A percentile compares a stretch with the other conserved stretches of the same genome.
These are phyloP conservation scores for Hirschioporus abietinus DNA, from an alignment of 768 basidiomycete species.

Conservation along the genomic window DNA sequence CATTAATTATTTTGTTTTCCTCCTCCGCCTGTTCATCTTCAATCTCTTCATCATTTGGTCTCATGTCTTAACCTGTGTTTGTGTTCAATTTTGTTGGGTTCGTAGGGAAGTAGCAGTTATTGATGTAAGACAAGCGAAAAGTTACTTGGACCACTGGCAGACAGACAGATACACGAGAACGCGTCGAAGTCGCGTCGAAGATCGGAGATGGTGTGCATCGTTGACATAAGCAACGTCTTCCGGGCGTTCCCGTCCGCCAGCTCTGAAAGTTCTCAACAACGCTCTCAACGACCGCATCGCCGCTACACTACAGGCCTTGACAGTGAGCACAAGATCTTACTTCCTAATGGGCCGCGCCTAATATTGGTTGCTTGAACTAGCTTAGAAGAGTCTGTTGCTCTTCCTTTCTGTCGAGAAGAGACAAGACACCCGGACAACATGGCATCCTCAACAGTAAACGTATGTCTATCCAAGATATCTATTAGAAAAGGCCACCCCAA, in stretches of 20 bases:
- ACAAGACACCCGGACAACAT: constrained; percentile 28
- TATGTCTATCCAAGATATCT: constrained; percentile 32
- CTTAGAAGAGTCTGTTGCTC: background rate
- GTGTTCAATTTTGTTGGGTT: too few relatives aligned
- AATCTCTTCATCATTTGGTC: constrained; percentile 54
- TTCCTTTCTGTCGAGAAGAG: constrained; percentile 14
- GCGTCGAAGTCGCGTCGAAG: constrained; percentile 1
- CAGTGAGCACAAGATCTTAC: background rate
- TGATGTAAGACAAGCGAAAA: too few relatives aligned
- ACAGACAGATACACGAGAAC: background rate
- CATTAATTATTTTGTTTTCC: constrained; percentile 84
- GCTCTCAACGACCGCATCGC: background rate
- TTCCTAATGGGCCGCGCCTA: too few relatives aligned
- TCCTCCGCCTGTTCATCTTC: constrained; percentile 84
- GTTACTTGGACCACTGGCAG: too few relatives aligned
- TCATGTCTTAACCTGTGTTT: constrained; percentile 29
- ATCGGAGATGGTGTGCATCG: background rate
- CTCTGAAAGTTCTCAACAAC: background rate
- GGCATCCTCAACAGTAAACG: constrained; percentile 74
- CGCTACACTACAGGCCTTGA: background rate
- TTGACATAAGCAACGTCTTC: background rate
- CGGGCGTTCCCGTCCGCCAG: background rate
- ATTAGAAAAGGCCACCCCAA: background rate
- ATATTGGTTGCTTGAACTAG: background rate
- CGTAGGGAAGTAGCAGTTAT: too few relatives aligned